Base-by-base conservation (phyloP, 441 rosid genomes). In the Brassica hybrid region DNA sequence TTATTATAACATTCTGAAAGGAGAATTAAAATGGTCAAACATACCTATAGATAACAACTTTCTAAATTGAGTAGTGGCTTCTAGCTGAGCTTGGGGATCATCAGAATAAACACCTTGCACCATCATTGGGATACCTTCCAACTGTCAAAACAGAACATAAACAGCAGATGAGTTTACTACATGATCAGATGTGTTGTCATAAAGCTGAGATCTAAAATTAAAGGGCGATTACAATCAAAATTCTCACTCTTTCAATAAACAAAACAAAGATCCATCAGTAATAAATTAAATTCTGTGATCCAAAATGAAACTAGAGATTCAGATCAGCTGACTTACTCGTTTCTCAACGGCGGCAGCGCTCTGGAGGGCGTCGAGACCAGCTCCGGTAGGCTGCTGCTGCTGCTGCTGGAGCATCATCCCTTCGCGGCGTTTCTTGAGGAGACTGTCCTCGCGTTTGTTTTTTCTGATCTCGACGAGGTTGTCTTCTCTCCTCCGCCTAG, bases 401-500 rank as follows among this genome's bases (percentile, higher is more conserved):
- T 92, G 81, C 81, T 82, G 90, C 19, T 18, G 19, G 23, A 79
- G 85, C 76, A 73, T 57, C 69, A 89, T 85, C 12, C 89, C 93
- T 80, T 89, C 93, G 11, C 93, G 85, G 7, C 93, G 82, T 76
- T 87, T 87, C 89, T 89, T 89, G 61, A 84, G 85, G 45, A 89
- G 85, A 82, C 82, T 89, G 56, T 89, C 93, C 77, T 89, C 93
- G 14, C 93, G 86, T 80, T 87, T 89, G 81, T 78, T 86, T 84
- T 87, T 87, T 68, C 93, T 79, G 84, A 89, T 89, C 90, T 87
- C 90, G 52, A 89, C 88, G 87, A 85, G 81, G 71, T 89, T 87
- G 85, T 89, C 93, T 76, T 89, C 93, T 73, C 93, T 84, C 77
- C 93, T 69, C 84, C 93, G 81, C 61, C 93, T 84, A 32, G 89